phyloP scores from a whole-genome alignment of 768 basidiomycete genomes.

The Leccinum obscurum region DNA sequence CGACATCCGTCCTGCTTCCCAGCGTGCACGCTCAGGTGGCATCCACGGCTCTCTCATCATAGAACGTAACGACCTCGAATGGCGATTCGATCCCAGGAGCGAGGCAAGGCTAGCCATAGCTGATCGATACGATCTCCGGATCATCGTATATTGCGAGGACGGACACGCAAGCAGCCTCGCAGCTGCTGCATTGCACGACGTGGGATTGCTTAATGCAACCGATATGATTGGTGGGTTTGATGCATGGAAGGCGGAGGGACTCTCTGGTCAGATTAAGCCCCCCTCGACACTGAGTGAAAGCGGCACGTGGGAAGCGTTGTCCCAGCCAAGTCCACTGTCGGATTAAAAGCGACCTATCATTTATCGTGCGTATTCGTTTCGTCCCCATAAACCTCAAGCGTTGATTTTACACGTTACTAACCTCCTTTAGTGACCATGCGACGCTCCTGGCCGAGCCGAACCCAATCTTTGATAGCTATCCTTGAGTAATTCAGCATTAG shows the following conservation, averaged over 20 bases:
- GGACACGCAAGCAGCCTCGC: conserved; percentile 61
- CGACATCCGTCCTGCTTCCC: conserved; percentile 68
- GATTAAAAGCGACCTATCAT: conserved; percentile 12
- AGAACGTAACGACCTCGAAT: conserved; percentile 77
- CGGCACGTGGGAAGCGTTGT: conserved; percentile 33
- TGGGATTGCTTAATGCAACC: conserved; percentile 73
- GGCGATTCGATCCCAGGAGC: conserved; percentile 74
- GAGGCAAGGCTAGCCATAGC: conserved; percentile 61
- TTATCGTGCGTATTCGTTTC: conserved; percentile 6
- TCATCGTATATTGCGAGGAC: conserved; percentile 76
- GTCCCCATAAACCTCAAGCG: background rate
- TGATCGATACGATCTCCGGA: conserved; percentile 71
- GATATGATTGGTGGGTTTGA: conserved; percentile 75
- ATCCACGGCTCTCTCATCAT: conserved; percentile 71
- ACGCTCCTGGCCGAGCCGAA: too few species aligned
- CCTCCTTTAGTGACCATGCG: too few species aligned
- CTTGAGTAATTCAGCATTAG: too few species aligned
- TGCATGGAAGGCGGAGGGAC: conserved; percentile 67
- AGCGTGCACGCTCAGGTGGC: conserved; percentile 56
- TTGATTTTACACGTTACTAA: background rate
- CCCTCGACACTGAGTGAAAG: conserved; percentile 30
- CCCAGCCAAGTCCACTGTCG: conserved; percentile 29
- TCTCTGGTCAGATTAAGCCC: conserved; percentile 51
- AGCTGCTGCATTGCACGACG: conserved; percentile 62
- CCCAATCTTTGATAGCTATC: too few species aligned